Conservation (phyloP, 2,329 filamentous ascomycete species). For the Scorias spongiosa region DNA sequence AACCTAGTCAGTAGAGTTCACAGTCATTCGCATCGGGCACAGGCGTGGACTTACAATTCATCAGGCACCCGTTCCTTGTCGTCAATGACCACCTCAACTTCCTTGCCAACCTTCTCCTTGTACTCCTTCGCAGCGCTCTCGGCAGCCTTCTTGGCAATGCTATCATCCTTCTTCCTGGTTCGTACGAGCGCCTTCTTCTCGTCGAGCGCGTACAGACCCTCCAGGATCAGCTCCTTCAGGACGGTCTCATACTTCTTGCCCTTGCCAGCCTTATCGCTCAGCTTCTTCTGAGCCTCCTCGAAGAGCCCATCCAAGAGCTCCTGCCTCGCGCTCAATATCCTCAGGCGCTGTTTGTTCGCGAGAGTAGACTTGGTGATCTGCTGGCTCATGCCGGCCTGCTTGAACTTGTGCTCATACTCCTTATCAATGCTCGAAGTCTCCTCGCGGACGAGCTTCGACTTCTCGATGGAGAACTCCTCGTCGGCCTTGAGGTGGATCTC, state of each 20-base stretch:
- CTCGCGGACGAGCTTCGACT: constrained; percentile 93
- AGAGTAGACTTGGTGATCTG: constrained; percentile 96
- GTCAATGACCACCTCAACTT: constrained; percentile 56
- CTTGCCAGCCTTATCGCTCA: constrained; percentile 40
- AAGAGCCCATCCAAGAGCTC: constrained; percentile 85
- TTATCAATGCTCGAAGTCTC: constrained; percentile 87
- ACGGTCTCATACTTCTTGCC: constrained; percentile 63
- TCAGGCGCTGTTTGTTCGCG: constrained; percentile 87
- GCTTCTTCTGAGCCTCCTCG: constrained; percentile 58
- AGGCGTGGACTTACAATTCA: constrained; percentile 51
- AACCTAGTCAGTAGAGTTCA: constrained; percentile 10
- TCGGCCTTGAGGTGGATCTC: constrained; percentile 98
- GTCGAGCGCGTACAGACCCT: constrained; percentile 76
- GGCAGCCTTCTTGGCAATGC: constrained; percentile 60
- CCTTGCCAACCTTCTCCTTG: constrained; percentile 57
- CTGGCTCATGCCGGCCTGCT: constrained; percentile 94
- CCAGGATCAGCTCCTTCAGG: constrained; percentile 68
- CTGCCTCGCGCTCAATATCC: constrained; percentile 74
- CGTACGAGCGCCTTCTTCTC: constrained; percentile 64
- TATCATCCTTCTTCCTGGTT: constrained; percentile 66
- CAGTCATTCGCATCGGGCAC: no score
- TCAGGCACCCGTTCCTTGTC: constrained; percentile 67
- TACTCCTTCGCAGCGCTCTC: constrained; percentile 66
- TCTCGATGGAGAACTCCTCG: constrained; percentile 97
- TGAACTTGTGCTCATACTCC: constrained; percentile 97